Conservation (phyloP, 371 early-diverging fungal species). For the Choanephora cucurbitarum region DNA sequence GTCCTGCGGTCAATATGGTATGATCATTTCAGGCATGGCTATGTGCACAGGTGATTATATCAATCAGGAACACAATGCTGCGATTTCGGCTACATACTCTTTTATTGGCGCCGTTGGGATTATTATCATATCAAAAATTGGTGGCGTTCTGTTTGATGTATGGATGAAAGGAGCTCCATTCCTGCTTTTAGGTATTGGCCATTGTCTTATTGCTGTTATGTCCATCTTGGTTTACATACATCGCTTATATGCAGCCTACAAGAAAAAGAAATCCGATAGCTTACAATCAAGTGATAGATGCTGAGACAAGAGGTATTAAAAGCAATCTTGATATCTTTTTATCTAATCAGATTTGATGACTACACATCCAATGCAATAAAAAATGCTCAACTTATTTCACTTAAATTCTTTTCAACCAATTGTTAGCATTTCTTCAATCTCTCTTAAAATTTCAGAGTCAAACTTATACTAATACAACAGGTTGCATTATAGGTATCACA, state of each 20-base stretch:
- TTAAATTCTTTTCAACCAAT: too few species aligned
- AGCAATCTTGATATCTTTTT: too few species aligned
- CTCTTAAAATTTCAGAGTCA: too few species aligned
- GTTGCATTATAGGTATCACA: too few species aligned
- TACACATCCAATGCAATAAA: too few species aligned
- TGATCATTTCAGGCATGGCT: slow-evolving; percentile 73
- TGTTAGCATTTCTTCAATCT: too few species aligned
- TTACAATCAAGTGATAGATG: too few species aligned
- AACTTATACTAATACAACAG: too few species aligned
- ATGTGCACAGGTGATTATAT: slow-evolving; percentile 61
- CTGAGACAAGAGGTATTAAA: too few species aligned
- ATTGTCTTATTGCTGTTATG: slow-evolving; percentile 32
- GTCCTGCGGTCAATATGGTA: slow-evolving; percentile 75
- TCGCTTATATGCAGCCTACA: not conserved
- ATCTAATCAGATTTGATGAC: too few species aligned
- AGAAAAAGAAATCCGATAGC: not conserved
- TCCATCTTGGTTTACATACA: slow-evolving; percentile 15
- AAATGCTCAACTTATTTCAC: too few species aligned
- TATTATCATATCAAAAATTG: slow-evolving; percentile 50
- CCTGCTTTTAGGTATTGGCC: slow-evolving; percentile 57
- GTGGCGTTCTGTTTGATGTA: slow-evolving; percentile 64
- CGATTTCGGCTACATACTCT: slow-evolving; percentile 70
- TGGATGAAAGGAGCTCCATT: slow-evolving; percentile 68
- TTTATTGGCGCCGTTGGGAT: slow-evolving; percentile 67
- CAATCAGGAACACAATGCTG: slow-evolving; percentile 58